A percentile compares a stretch with the other conserved stretches of the same genome.
Conservation (phyloP, 2,329 filamentous ascomycete species). For the Macrophomina phaseolina region DNA sequence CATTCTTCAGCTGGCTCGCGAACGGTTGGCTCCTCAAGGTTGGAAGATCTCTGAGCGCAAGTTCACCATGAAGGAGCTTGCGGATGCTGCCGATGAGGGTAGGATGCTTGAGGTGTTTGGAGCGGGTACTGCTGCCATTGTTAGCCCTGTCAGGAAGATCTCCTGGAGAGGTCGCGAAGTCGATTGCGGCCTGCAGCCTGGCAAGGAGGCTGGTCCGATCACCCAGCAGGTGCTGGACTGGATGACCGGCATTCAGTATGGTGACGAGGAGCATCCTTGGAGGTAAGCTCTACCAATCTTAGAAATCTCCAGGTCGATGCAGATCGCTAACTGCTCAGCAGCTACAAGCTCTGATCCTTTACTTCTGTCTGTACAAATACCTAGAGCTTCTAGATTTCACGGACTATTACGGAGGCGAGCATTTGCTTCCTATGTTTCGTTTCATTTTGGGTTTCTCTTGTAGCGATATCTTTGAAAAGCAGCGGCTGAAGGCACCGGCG, state of each 20-base stretch:
- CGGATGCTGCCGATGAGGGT: constrained; percentile 81
- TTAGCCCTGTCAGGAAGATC: constrained; percentile 87
- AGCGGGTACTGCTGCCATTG: constrained; percentile 90
- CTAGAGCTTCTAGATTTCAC: constrained; percentile 19
- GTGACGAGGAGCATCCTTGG: constrained; percentile 91
- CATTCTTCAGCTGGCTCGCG: constrained; percentile 81
- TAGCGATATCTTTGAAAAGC: background rate
- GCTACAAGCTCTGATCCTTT: constrained; percentile 16
- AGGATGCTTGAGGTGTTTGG: constrained; percentile 93
- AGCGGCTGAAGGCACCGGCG: constrained; percentile 17
- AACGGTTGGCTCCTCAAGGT: constrained; percentile 81
- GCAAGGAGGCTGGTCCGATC: constrained; percentile 86
- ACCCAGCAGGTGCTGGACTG: constrained; percentile 89
- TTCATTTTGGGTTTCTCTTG: background rate
- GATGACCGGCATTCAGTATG: constrained; percentile 96
- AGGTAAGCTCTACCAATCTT: constrained; percentile 61
- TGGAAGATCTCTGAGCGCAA: constrained; percentile 91
- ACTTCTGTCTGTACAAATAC: background rate
- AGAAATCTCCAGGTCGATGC: background rate
- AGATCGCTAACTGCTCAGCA: constrained; percentile 7
- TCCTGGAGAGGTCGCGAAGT: constrained; percentile 84
- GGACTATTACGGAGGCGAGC: constrained; percentile 8
- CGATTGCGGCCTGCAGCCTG: constrained; percentile 79
- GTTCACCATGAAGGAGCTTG: constrained; percentile 86
- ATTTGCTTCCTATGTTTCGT: background rate